phyloP scores from a whole-genome alignment of 2,329 filamentous ascomycete species.

The Leptographium flavum region DNA sequence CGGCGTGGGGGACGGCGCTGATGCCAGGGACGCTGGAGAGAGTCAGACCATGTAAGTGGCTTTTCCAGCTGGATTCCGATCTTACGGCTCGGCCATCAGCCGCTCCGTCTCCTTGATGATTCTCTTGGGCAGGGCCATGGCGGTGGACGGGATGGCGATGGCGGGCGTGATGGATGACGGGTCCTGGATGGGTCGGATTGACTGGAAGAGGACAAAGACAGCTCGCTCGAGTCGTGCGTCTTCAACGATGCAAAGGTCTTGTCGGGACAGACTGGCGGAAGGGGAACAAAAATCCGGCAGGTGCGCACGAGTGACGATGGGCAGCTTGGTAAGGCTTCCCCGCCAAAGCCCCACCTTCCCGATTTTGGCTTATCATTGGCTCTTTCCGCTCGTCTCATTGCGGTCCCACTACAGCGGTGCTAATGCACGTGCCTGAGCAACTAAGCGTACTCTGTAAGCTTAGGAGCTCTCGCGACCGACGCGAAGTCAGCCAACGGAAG shows the following conservation, averaged over 20 bases:
- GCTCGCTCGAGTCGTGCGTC: not conserved
- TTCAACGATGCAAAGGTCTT: too few relatives aligned
- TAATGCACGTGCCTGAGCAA: too few relatives aligned
- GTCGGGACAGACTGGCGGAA: too few relatives aligned
- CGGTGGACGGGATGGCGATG: not conserved
- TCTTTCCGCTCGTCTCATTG: too few relatives aligned
- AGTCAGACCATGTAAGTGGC: too few relatives aligned
- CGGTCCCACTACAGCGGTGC: not conserved
- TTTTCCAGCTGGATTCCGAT: too few relatives aligned
- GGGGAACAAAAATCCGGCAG: not conserved
- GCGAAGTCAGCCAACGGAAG: too few relatives aligned
- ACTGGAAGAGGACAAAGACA: not conserved
- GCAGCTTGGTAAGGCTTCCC: too few relatives aligned
- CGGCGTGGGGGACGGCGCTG: slow-evolving; percentile 87
- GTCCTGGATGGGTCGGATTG: not conserved
- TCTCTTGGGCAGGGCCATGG: slow-evolving; percentile 76
- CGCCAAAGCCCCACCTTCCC: too few relatives aligned
- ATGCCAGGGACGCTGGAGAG: slow-evolving; percentile 85
- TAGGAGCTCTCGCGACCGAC: too few relatives aligned
- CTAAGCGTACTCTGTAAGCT: too few relatives aligned
- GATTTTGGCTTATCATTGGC: too few relatives aligned
- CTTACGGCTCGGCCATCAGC: slow-evolving; percentile 90
- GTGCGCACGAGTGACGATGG: not conserved
- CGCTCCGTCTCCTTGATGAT: slow-evolving; percentile 98
- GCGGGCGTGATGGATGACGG: not conserved